Evolutionary conservation across 768 basidiomycete genomes (phyloP), one percentile per base, ranked within the genome.

Genomic region (Tylopilus sp.): DNA sequence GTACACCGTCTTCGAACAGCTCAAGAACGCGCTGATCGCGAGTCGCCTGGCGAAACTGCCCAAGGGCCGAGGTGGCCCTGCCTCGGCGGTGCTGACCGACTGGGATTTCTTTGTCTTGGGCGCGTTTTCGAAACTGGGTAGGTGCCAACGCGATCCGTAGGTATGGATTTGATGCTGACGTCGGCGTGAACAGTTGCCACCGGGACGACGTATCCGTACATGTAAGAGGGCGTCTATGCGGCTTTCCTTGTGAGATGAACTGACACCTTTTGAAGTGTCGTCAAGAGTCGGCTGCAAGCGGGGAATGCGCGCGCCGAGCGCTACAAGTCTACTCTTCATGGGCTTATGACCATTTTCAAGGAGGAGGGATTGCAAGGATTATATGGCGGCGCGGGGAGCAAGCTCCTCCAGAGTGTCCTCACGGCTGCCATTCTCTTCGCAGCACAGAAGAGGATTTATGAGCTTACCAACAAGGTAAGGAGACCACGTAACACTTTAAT

Each of bases 81-180:
- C 72, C 37, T 74, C 74, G 45, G 80, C 78, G 40, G 70, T 76
- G 22, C 74, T 98, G 33, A 78, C 83, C 10, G 93, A 97, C 63
- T 80, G 84, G 78, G 96, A 99, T 66, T 89, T 92, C 71, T 98
- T 99, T 77, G 62, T 94, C 55, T 81, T 98, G n/a, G 96, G 96
- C 3, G 97, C 97, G 1, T 66, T 96, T 36, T 91, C 92, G 12
- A 98, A 99, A 69, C 81, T 98, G 9, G 80, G 89, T 89, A 64
- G 12, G 78, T 41, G 51, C 17, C 21, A 12, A 6, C 12, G 19
- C 28, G 42, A 33, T 10, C 34, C 19, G 21, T 7, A 19, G 16
- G 17, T 25, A n/a, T 44, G 25, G 40, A 52, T 25, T 26, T 29
- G 36, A 50, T 25, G 19, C 12, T 17, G 17, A 43, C 26, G 49